Evolutionary conservation across 2,329 filamentous ascomycete species (phyloP), one percentile per base, ranked within the genome.

Genomic region (Curvularia sp.): DNA sequence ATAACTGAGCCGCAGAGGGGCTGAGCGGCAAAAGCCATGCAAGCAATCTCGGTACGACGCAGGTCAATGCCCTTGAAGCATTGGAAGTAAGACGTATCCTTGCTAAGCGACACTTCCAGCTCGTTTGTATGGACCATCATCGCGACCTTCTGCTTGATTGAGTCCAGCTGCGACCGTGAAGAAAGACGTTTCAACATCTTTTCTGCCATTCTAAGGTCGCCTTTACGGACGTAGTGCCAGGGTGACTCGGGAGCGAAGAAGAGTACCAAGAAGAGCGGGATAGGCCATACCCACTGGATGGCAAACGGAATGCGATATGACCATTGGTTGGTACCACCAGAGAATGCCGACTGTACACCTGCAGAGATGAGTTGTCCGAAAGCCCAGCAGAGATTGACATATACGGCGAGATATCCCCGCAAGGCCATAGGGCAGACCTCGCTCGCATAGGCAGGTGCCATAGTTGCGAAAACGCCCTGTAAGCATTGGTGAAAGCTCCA

Each of bases 121-220:
- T 89, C 88, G 1, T 89, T 92, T 0, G 92, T 96, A 69, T 93
- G 90, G 1, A 91, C 86, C 88, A 96, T 96, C 90, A 96, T 93
- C 10, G 65, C 59, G 53, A 96, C 82, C 76, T 91, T 89, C 20
- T 52, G 54, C 48, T 52, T 52, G 12, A 35, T 15, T 12, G 44
- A 33, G 10, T 56, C 20, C 18, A 31, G 48, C 49, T 56, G 54
- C 4, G 54, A 56, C 5, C 31, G 42, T 12, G 48, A 56, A 4
- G 48, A 51, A 15, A 39, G 91, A 85, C 80, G 47, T 78, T 18
- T 28, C n/a, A 66, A 33, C 31, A 56, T 77, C 78, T 89, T 89
- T 38, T 88, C 89, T 33, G 63, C 57, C 30, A 89, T 85, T 3
- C 86, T 83, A 43, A 84, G 75, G 31, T 82, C 83, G 39, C 85